Conservation (phyloP, 2,329 filamentous ascomycete species). For the Torrubiella hemipterigena region DNA sequence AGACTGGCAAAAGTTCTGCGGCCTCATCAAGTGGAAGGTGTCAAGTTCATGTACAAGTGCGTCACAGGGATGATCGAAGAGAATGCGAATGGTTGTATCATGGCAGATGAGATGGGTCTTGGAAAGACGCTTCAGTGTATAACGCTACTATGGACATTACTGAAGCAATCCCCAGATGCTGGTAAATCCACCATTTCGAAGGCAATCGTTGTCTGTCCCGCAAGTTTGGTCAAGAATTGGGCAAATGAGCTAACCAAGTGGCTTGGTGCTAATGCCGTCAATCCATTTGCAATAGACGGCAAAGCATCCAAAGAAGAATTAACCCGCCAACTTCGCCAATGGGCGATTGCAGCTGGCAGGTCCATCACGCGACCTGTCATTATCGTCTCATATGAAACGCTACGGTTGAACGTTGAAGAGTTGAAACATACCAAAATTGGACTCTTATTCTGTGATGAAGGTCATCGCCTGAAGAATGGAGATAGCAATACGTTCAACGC, state of each 20-base stretch:
- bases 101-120: conserved; percentile 98
- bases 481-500: conserved; percentile 93
- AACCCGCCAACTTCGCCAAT: conserved; percentile 80
- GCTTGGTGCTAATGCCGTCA: conserved; percentile 84
- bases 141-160: conserved; percentile 85
- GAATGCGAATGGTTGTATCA: conserved; percentile 94
- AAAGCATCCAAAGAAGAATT: conserved; percentile 93
- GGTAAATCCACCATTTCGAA: conserved; percentile 91
- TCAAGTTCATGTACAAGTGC: conserved; percentile 93
- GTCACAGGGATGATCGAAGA: conserved; percentile 92
- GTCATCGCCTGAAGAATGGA: conserved; percentile 90
- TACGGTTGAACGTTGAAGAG: conserved; percentile 82
- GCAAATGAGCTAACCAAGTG: conserved; percentile 95
- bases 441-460: conserved; percentile 88
- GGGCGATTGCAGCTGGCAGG: conserved; percentile 86
- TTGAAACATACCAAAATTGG: conserved; percentile 85
- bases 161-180: conserved; percentile 94
- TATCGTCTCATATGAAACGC: conserved; percentile 94
- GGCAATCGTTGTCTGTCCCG: conserved; percentile 91
- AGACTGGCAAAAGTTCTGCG: conserved; percentile 77
- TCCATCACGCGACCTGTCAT: conserved; percentile 83
- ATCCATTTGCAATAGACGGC: conserved; percentile 90
- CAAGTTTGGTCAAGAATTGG: conserved; percentile 95
- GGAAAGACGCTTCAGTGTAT: conserved; percentile 98
- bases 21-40: conserved; percentile 94